Percentiles rank a stretch among this genome's conserved stretches.
phyloP scores from a whole-genome alignment of 2,329 filamentous ascomycete species.

The Zymoseptoria tritici region DNA sequence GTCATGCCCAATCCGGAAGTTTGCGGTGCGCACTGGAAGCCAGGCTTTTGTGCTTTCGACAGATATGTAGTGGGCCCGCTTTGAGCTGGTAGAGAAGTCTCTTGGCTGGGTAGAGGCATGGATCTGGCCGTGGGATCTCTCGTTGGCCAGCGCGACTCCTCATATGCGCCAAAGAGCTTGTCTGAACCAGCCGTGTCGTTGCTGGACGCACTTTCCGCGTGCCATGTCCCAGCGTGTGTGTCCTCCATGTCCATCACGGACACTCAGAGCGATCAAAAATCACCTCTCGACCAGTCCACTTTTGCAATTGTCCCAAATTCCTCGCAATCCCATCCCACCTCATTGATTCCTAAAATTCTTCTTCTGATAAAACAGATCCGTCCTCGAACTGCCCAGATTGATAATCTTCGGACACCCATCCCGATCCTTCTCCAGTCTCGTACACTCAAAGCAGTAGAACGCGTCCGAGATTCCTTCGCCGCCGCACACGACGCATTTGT shows the following conservation, averaged over 20 bases:
- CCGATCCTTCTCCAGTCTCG: slow-evolving; percentile 88
- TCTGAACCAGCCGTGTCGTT: background rate
- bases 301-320: background rate
- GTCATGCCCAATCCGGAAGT: too few species aligned
- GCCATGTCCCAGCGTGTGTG: background rate
- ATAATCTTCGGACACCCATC: slow-evolving; percentile 99
- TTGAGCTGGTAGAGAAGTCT: too few species aligned
- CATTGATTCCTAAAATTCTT: slow-evolving; percentile 60
- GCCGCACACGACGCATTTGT: slow-evolving; percentile 98
- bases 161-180: background rate
- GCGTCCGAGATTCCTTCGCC: slow-evolving; percentile 97
- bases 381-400: slow-evolving; percentile 89
- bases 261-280: background rate
- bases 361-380: slow-evolving; percentile 77
- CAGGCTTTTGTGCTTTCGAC: too few species aligned
- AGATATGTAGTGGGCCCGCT: too few species aligned
- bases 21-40: too few species aligned
- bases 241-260: background rate
- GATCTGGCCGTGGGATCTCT: background rate
- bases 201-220: background rate
- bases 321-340: slow-evolving; percentile 1
- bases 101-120: too few species aligned
- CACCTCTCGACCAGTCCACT: background rate
- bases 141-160: background rate
- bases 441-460: slow-evolving; percentile 99